These are phyloP conservation scores for Apiotrichum gamsii DNA, from an alignment of 1,284 basidiomycete species.

Conservation along the genomic window DNA sequence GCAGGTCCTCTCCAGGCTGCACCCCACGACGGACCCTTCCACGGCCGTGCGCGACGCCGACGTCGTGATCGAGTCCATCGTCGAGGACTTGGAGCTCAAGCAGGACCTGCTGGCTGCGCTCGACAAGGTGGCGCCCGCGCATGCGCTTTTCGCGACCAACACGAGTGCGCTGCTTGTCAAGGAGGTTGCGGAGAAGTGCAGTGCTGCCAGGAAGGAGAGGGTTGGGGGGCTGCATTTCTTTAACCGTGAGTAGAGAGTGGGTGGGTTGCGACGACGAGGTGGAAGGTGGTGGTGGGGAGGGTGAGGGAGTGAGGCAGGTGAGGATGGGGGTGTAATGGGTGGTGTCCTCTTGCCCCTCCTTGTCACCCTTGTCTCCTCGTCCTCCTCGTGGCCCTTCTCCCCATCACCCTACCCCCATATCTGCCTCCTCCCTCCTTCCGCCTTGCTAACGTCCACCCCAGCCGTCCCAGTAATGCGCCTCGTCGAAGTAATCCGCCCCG, in stretches of 20 bases:
- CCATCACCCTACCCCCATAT: too few species aligned
- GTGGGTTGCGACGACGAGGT: too few species aligned
- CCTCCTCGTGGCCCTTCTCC: too few species aligned
- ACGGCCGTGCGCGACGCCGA: conserved; percentile 51
- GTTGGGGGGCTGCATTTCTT: conserved; percentile 55
- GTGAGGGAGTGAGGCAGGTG: too few species aligned
- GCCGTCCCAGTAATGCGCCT: conserved; percentile 53
- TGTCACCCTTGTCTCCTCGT: too few species aligned
- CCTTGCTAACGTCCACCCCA: not conserved
- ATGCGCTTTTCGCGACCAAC: conserved; percentile 53
- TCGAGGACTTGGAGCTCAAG: conserved; percentile 55
- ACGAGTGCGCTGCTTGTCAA: conserved; percentile 53
- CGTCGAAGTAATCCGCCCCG: conserved; percentile 53
- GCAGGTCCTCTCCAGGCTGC: too few species aligned
- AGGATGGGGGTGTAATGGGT: too few species aligned
- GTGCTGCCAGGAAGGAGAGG: conserved; percentile 38
- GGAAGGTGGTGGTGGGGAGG: too few species aligned
- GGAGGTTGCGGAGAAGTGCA: conserved; percentile 49
- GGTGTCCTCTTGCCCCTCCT: conserved; percentile 1
- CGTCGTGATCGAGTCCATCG: conserved; percentile 56
- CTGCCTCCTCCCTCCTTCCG: too few species aligned
- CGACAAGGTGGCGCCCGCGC: conserved; percentile 49
- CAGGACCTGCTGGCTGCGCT: conserved; percentile 53
- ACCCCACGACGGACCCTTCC: conserved; percentile 29
- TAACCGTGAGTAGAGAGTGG: conserved; percentile 43